Base-by-base conservation (phyloP, 352 stramenopile genomes). In the Phytophthora chlamydospora region DNA sequence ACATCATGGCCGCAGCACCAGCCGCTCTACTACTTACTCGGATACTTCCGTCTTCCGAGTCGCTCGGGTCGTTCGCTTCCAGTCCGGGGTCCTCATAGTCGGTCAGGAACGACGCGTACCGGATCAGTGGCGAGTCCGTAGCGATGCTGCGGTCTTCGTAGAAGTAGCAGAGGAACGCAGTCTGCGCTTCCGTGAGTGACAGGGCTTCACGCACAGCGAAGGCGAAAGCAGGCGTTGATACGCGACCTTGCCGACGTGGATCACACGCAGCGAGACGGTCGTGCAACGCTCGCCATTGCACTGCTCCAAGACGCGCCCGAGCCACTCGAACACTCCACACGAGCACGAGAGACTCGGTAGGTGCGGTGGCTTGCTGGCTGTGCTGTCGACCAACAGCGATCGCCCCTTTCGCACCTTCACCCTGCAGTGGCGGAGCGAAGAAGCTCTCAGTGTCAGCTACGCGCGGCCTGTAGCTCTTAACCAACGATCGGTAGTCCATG, bases 141-240 rank as follows among this genome's bases (percentile, higher is more conserved):
- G 79, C 71, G 29, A 89, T 44, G 36, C 78, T 85, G 39, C 77
- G 80, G 62, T 92, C 83, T 49, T 90, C 83, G 63, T 92, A 92
- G 47, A 92, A 92, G 49, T 88, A 85, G 27, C 77, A 81, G 10
- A 92, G 65, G 66, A 92, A 92, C 3, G 83, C 78, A 0, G 68
- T 71, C 56, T 92, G 83, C 17, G 86, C 79, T 16, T 88, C 80
- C 8, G 66, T 81, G n/a, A 92, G 58, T 13, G 61, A 58, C 42
- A 90, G 59, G 1, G 63, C 63, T 2, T 68, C 62, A 46, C 78
- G 83, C 35, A 90, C 63, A 19, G 85, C 73, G 13, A 60, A 31
- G 6, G 68, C 66, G 43, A 92, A 92, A 24, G 69, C 67, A 21
- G 70, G 40, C 0, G 77, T 73, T 7, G 75, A 49, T 13, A 92